phyloP scores from a whole-genome alignment of 2,329 filamentous ascomycete species.

The Aspergillus viridinutans region DNA sequence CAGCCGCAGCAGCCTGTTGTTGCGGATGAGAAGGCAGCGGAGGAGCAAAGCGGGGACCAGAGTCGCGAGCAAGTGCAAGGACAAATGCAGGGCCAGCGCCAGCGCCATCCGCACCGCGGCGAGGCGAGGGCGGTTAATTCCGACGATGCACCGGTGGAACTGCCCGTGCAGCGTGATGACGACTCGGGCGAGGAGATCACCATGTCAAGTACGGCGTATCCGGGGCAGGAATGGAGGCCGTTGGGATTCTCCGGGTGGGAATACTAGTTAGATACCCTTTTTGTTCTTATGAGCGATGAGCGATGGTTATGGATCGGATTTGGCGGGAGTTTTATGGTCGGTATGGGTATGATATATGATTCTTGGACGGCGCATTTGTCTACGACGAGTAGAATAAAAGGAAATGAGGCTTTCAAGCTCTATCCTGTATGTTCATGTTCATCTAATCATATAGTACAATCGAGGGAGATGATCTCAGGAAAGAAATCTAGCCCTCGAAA shows the following conservation, averaged over 20 bases:
- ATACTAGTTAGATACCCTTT: not conserved
- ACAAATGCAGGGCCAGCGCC: too few species aligned
- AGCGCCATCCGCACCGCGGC: slow-evolving; percentile 19
- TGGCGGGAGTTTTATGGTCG: not conserved
- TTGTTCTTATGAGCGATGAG: not conserved
- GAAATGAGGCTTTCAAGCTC: not conserved
- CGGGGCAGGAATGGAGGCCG: slow-evolving; percentile 46
- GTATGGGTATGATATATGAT: not conserved
- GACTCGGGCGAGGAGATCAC: slow-evolving; percentile 43
- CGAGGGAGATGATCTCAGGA: not conserved
- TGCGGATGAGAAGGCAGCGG: slow-evolving; percentile 6
- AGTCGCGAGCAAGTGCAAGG: too few species aligned
- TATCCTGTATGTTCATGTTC: not conserved
- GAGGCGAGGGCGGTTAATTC: slow-evolving; percentile 20
- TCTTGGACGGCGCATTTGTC: not conserved
- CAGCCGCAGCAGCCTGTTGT: not conserved
- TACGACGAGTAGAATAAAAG: not conserved
- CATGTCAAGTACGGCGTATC: slow-evolving; percentile 48
- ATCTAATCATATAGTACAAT: not conserved
- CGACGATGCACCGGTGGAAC: slow-evolving; percentile 27
- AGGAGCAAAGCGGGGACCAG: not conserved
- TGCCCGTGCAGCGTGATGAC: slow-evolving; percentile 29
- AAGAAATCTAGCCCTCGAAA: slow-evolving; percentile 68
- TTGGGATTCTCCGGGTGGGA: slow-evolving; percentile 17
- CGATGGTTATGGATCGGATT: not conserved